Conservation (phyloP, 768 basidiomycete genomes). For the Russula virescens region DNA sequence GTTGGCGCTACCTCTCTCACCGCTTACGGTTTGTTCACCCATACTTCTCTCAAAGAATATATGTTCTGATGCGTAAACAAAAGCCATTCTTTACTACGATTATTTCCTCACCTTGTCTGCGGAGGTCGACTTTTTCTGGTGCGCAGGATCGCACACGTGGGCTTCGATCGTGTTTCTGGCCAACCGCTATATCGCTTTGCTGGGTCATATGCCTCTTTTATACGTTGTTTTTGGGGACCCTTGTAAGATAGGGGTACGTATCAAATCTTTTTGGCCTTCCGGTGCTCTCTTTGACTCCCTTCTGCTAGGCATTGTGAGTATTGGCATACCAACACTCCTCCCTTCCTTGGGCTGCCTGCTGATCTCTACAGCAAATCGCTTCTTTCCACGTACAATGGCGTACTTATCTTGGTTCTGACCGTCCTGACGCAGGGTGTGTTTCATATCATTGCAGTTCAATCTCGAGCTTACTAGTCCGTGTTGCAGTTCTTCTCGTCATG, state of each 20-base stretch:
- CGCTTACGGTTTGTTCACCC: background rate
- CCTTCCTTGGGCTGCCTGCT: background rate
- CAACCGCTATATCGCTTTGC: constrained; percentile 26
- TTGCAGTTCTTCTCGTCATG: constrained; percentile 24
- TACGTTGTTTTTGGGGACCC: constrained; percentile 3
- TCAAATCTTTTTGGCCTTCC: background rate
- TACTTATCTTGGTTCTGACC: background rate
- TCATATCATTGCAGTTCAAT: background rate
- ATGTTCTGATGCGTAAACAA: background rate
- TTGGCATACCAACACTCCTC: background rate
- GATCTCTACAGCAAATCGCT: background rate
- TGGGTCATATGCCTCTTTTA: constrained; percentile 25
- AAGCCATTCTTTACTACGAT: constrained; percentile 39
- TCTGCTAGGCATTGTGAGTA: background rate
- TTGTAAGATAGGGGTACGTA: background rate
- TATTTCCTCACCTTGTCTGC: constrained; percentile 39
- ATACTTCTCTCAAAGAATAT: background rate
- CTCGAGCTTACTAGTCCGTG: background rate
- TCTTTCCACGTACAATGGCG: background rate
- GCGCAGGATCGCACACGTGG: constrained; percentile 7
- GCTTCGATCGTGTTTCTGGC: constrained; percentile 24
- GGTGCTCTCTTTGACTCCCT: background rate
- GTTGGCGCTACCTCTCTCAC: background rate
- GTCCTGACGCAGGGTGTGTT: background rate
- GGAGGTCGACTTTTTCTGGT: constrained; percentile 45